phyloP scores from a whole-genome alignment of 1,139 yeast genomes.

The Candida neerlandica region DNA sequence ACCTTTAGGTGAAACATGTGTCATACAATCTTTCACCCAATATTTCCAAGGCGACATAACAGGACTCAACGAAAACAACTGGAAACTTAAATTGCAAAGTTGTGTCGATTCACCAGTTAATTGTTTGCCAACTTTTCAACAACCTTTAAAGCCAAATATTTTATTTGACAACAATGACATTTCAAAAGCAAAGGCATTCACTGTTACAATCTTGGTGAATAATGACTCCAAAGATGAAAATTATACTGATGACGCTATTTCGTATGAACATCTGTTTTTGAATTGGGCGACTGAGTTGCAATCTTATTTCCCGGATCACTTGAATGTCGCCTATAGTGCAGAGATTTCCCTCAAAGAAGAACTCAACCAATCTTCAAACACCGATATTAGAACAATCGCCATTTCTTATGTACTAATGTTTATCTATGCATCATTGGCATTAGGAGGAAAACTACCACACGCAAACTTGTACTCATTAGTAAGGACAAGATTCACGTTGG shows the following conservation, averaged over 20 bases:
- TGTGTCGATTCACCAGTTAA: constrained; percentile 85
- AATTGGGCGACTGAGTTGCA: constrained; percentile 53
- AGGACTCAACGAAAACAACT: constrained; percentile 50
- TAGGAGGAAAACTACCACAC: constrained; percentile 59
- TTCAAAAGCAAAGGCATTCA: constrained; percentile 66
- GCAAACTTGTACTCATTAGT: constrained; percentile 37
- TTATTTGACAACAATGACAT: constrained; percentile 60
- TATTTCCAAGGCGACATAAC: constrained; percentile 71
- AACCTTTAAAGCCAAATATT: constrained; percentile 74
- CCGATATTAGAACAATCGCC: constrained; percentile 71
- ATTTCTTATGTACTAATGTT: constrained; percentile 89
- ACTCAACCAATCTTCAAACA: constrained; percentile 75
- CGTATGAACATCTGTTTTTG: constrained; percentile 71
- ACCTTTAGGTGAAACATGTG: constrained; percentile 79
- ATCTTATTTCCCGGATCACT: constrained; percentile 44
- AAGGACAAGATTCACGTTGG: constrained; percentile 71
- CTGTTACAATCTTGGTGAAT: constrained; percentile 68
- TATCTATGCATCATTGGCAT: constrained; percentile 79
- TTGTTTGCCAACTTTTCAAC: constrained; percentile 89
- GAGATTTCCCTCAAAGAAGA: constrained; percentile 85
- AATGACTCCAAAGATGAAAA: constrained; percentile 32
- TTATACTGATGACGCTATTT: constrained; percentile 45
- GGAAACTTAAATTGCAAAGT: constrained; percentile 54
- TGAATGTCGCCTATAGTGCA: constrained; percentile 73
- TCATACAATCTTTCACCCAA: constrained; percentile 87